Base-by-base conservation (phyloP, 2,329 filamentous ascomycete genomes). In the Trichoderma guizhouense region DNA sequence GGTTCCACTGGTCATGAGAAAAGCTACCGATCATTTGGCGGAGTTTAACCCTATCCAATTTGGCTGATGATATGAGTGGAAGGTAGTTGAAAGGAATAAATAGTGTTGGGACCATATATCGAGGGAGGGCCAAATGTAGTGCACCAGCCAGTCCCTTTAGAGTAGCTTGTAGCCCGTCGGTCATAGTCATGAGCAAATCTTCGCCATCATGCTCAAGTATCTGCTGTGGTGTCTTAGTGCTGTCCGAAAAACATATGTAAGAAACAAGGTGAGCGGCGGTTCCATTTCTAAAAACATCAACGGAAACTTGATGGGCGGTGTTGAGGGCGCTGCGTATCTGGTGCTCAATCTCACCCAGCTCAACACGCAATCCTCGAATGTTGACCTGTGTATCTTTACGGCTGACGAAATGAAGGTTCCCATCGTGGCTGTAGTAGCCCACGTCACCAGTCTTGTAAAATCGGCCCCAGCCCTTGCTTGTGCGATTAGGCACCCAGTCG, bases 381-480 rank as follows among this genome's bases (percentile, higher is more conserved):
- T 71, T 71, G 12, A 71, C 61, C 14, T 71, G 68, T 3, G 68
- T 43, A 32, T 71, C 68, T 7, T 39, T 71, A 8, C 68, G 60
- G 11, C 68, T 14, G 26, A 55, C 18, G 8, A 24, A 71, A 26
- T 55, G 39, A 15, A 71, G 39, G 14, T 63, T 55, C 0, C 68
- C 60, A 5, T 71, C 60, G 2, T 21, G 39, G 9, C 34, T 60
- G n/a, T 55, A 65, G 26, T 51, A 60, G 3, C 47, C 65, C 62
- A 71, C 3, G 53, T 72, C 58, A n/a, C 70, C 64, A 21, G 72
- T 72, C 21, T 57, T 60, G 28, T 73, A 73, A 30, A 73, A 70
- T 15, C 72, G 26, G 14, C 15, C 21, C 70, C 47, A 47, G 4
- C 34, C 32, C 65, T 28, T 53, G 3, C 9, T 15, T 3, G 55